Percentiles rank a stretch among this genome's conserved stretches.
phyloP scores from a whole-genome alignment of 2,329 filamentous ascomycete species.

The Harringtonia lauricola region DNA sequence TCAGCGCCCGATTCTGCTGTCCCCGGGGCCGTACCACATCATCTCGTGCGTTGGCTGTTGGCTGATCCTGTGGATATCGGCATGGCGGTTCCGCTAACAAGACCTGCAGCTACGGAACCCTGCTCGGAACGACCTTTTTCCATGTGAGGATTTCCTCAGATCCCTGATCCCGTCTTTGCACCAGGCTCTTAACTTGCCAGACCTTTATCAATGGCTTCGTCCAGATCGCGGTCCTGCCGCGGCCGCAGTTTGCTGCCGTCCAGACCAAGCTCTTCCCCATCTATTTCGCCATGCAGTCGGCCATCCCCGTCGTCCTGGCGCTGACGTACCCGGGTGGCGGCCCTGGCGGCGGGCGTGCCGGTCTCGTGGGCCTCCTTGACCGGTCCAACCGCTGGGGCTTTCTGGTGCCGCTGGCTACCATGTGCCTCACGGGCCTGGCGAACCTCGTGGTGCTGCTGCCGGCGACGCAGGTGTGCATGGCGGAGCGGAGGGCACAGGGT shows the following conservation, averaged over 20 bases:
- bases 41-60: slow-evolving; percentile 56
- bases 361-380: slow-evolving; percentile 46
- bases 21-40: slow-evolving; percentile 64
- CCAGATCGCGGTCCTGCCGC: slow-evolving; percentile 65
- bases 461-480: slow-evolving; percentile 63
- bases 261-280: slow-evolving; percentile 75
- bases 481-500: slow-evolving; percentile 70
- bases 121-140: slow-evolving; percentile 79
- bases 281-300: slow-evolving; percentile 79
- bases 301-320: slow-evolving; percentile 60
- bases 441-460: slow-evolving; percentile 69
- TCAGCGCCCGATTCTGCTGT: slow-evolving; percentile 40
- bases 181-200: slow-evolving; percentile 9
- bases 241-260: slow-evolving; percentile 69
- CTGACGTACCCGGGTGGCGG: slow-evolving; percentile 63
- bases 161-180: too few species aligned
- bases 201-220: slow-evolving; percentile 67
- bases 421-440: slow-evolving; percentile 57
- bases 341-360: slow-evolving; percentile 24
- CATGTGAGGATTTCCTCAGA: too few species aligned
- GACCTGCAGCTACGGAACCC: slow-evolving; percentile 62
- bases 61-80: neutral
- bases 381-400: slow-evolving; percentile 51
- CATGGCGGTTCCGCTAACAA: neutral
- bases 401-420: slow-evolving; percentile 55